phyloP scores from a whole-genome alignment of 495 filamentous ascomycete genomes.

The Opeltia flavorubescens region DNA sequence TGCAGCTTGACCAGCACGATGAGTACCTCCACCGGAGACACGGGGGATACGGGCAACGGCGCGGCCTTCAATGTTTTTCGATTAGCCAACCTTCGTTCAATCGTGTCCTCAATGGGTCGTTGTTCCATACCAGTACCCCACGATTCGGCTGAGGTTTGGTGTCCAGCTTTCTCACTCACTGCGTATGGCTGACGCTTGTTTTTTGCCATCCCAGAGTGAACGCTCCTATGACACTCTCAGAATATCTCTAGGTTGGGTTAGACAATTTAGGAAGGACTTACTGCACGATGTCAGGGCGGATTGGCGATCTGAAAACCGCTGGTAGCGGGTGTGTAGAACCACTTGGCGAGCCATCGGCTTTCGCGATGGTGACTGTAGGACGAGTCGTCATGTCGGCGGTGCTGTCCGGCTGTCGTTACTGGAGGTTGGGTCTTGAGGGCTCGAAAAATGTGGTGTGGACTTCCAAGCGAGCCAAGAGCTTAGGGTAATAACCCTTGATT shows the following conservation, averaged over 20 bases:
- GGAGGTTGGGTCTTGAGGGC: slow-evolving; percentile 14
- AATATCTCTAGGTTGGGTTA: background rate
- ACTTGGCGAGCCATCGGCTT: slow-evolving; percentile 80
- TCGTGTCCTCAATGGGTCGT: background rate
- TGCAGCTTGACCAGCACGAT: slow-evolving; percentile 98
- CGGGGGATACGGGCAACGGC: slow-evolving; percentile 99
- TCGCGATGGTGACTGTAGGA: slow-evolving; percentile 89
- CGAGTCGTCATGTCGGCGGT: slow-evolving; percentile 69
- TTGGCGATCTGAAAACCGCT: slow-evolving; percentile 86
- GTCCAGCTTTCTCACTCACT: slow-evolving; percentile 99
- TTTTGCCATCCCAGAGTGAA: slow-evolving; percentile 99
- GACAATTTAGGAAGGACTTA: slow-evolving; percentile 26
- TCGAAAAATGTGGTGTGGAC: slow-evolving; percentile 14
- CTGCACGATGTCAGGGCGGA: slow-evolving; percentile 98
- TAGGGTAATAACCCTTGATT: background rate
- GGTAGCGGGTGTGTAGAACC: slow-evolving; percentile 79
- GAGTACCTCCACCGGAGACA: slow-evolving; percentile 99
- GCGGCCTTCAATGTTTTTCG: slow-evolving; percentile 58
- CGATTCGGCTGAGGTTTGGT: slow-evolving; percentile 98
- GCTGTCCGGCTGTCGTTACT: slow-evolving; percentile 17
- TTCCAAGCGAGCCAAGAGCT: background rate
- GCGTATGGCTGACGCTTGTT: slow-evolving; percentile 99
- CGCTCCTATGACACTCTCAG: slow-evolving; percentile 42
- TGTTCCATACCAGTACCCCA: slow-evolving; percentile 96
- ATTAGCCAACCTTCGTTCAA: slow-evolving; percentile 2